phyloP scores from a whole-genome alignment of 2,329 filamentous ascomycete genomes.

The Claviceps spartinae region DNA sequence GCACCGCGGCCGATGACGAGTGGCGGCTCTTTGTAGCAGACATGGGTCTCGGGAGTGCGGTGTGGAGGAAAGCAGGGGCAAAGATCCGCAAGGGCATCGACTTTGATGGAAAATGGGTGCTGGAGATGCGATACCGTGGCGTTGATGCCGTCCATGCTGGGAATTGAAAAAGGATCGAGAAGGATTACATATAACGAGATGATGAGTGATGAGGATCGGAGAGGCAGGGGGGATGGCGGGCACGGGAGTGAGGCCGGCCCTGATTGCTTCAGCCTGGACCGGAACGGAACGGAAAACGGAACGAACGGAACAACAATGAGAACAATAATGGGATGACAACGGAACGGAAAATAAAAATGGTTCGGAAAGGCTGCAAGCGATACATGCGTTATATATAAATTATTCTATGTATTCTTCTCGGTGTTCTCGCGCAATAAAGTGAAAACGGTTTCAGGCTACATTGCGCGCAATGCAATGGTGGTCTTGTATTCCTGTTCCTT shows the following conservation, averaged over 20 bases:
- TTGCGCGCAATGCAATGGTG: no score
- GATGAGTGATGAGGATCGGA: not conserved
- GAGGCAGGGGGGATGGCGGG: not conserved
- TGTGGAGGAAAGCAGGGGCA: conserved; percentile 75
- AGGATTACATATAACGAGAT: not conserved
- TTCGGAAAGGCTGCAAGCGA: not conserved
- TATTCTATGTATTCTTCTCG: not conserved
- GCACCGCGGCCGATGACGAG: conserved; percentile 33
- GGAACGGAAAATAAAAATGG: not conserved
- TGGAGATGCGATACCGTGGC: conserved; percentile 48
- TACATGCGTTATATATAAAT: not conserved
- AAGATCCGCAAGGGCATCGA: conserved; percentile 73
- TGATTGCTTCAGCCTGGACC: not conserved
- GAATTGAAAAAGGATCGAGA: not conserved
- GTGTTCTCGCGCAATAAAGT: not conserved
- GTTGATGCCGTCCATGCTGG: conserved; percentile 15
- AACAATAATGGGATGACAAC: not conserved
- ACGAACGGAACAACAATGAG: no score
- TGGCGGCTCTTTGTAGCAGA: conserved; percentile 82
- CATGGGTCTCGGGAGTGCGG: conserved; percentile 68
- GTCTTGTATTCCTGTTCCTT: no score
- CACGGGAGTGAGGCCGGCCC: not conserved
- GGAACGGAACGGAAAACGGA: not conserved
- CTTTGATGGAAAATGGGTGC: conserved; percentile 77
- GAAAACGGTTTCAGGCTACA: no score